These are phyloP conservation scores for Kitagawia praeruptora DNA, from an alignment of 129 eudicot species.

Conservation along the genomic window DNA sequence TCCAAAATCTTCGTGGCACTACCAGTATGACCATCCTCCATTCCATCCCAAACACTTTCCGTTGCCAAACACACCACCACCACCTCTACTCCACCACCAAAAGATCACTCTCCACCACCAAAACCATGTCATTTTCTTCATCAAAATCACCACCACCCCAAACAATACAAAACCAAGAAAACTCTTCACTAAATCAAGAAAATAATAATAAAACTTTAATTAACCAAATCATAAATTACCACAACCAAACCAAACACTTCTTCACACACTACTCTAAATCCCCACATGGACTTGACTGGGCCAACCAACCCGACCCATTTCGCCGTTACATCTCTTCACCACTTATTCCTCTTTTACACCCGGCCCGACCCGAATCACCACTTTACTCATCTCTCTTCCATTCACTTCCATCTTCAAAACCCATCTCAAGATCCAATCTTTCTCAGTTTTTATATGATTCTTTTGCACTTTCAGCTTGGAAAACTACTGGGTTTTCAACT, in stretches of 20 bases:
- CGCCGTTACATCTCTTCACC: slow-evolving; percentile 79
- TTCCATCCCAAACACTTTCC: slow-evolving; percentile 22
- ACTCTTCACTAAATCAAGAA: slow-evolving; percentile 4
- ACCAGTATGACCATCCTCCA: slow-evolving; percentile 17
- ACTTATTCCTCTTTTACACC: slow-evolving; percentile 54
- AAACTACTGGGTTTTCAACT: slow-evolving; percentile 63
- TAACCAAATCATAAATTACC: slow-evolving; percentile 53
- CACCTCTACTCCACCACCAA: slow-evolving; percentile 17
- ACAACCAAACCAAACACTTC: slow-evolving; percentile 80
- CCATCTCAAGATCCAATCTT: slow-evolving; percentile 46
- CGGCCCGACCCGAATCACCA: slow-evolving; percentile 26
- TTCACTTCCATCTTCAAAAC: slow-evolving; percentile 46
- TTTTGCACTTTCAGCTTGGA: slow-evolving; percentile 83
- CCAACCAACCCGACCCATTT: slow-evolving; percentile 92
- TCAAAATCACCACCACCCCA: slow-evolving; percentile 25
- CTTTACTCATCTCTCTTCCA: slow-evolving; percentile 43
- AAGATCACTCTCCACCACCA: slow-evolving; percentile 15
- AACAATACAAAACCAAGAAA: slow-evolving; percentile 7
- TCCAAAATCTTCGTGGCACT: background rate
- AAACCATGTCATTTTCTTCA: slow-evolving; percentile 25
- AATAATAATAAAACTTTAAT: slow-evolving; percentile 6
- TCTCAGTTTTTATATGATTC: slow-evolving; percentile 64
- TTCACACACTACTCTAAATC: slow-evolving; percentile 68
- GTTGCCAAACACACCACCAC: slow-evolving; percentile 18
- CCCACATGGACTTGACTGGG: slow-evolving; percentile 87